Percentiles rank a stretch among this genome's conserved stretches.
Conservation (phyloP, 2,329 filamentous ascomycete species). For the Chaetomium strumarium region DNA sequence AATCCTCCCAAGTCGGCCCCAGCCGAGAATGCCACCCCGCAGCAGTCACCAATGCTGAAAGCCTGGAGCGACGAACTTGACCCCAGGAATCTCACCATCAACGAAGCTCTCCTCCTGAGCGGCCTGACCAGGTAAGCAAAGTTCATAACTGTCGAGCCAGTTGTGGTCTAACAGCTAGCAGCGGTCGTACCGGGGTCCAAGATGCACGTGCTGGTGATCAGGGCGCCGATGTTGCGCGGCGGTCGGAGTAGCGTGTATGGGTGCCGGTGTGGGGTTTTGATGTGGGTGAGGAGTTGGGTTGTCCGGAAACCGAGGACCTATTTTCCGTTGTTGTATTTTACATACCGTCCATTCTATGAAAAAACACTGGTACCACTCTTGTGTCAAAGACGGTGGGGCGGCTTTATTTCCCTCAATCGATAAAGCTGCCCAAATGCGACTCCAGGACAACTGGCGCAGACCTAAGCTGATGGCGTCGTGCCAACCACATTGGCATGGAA, state of each 20-base stretch:
- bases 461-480: slow-evolving; percentile 17
- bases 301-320: background rate
- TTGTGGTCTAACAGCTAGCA: background rate
- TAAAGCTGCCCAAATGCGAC: background rate
- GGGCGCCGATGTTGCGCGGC: background rate
- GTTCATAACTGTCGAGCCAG: background rate
- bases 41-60: slow-evolving; percentile 23
- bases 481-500: slow-evolving; percentile 58
- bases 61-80: slow-evolving; percentile 22
- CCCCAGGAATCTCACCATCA: slow-evolving; percentile 23
- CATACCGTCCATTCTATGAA: background rate
- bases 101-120: slow-evolving; percentile 18
- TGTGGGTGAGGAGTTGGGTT: background rate
- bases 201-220: background rate
- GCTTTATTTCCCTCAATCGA: background rate
- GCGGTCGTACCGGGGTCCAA: background rate
- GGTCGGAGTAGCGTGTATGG: background rate
- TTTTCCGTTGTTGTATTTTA: slow-evolving; percentile 6
- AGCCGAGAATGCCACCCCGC: background rate
- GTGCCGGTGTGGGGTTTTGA: background rate
- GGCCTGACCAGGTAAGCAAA: slow-evolving; percentile 8
- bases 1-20: background rate
- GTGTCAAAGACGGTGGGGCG: background rate
- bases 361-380: slow-evolving; percentile 1
- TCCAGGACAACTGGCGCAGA: background rate